phyloP scores from a whole-genome alignment of 176 grass and related monocot genomes.

The Hordeum marinum region DNA sequence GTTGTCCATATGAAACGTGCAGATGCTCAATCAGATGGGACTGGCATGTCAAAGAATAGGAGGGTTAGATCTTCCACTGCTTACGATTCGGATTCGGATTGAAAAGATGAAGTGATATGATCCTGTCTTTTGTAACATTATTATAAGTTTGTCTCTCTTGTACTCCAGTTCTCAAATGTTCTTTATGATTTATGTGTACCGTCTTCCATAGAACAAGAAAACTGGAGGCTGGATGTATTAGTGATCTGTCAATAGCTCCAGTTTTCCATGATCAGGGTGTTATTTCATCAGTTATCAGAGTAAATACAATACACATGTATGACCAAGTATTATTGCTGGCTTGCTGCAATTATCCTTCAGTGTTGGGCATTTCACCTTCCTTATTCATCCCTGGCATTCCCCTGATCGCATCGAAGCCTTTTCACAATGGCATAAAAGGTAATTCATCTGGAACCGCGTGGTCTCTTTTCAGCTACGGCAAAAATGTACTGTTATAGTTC shows the following conservation, averaged over 20 bases:
- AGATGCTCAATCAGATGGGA: neutral
- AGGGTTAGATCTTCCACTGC: constrained; percentile 54
- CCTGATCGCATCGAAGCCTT: neutral
- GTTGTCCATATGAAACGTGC: too few species aligned
- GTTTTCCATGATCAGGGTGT: neutral
- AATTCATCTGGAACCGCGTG: neutral
- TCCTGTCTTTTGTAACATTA: neutral
- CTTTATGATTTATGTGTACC: neutral
- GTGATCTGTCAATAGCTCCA: neutral
- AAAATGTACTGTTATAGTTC: neutral
- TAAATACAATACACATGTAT: neutral
- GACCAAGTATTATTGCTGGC: neutral
- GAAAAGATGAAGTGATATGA: neutral
- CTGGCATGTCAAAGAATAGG: constrained; percentile 44
- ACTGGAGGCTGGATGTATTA: neutral
- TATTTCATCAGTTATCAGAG: neutral
- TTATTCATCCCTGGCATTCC: neutral
- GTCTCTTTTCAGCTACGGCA: neutral
- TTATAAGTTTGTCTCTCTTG: neutral
- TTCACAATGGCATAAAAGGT: neutral
- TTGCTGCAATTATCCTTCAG: neutral
- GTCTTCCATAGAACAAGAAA: neutral
- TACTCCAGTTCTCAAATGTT: neutral
- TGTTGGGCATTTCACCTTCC: neutral
- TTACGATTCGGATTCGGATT: constrained; percentile 77